Evolutionary conservation across 1,139 yeast genomes (phyloP).

Genomic region (Sugiyamaella xylanicola): DNA sequence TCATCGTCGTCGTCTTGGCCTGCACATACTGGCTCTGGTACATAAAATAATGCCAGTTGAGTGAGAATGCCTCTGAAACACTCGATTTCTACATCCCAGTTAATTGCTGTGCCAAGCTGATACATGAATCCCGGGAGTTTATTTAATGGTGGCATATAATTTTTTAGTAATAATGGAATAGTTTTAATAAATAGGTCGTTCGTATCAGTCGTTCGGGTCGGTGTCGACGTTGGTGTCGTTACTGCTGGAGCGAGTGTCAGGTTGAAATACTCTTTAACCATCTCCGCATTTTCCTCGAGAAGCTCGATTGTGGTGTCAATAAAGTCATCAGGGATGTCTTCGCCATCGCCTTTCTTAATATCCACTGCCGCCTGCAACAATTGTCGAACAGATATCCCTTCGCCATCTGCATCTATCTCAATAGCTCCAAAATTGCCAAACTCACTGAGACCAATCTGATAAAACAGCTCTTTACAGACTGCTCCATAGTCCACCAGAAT

Average conservation of each 20-base stretch:
- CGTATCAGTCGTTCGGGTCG: not conserved
- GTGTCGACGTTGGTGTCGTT: not conserved
- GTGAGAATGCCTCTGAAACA: conserved; percentile 67
- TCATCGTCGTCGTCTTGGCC: conserved; percentile 32
- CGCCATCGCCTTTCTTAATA: conserved; percentile 3
- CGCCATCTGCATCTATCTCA: conserved; percentile 43
- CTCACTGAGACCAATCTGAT: conserved; percentile 75
- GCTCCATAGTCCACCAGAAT: conserved; percentile 81
- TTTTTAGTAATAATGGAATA: conserved; percentile 69
- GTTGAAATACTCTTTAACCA: conserved; percentile 80
- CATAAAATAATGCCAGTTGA: conserved; percentile 72
- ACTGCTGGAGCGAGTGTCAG: conserved; percentile 45
- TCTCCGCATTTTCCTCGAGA: conserved; percentile 49
- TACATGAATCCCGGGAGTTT: conserved; percentile 71
- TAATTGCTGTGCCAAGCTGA: conserved; percentile 57
- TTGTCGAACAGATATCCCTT: conserved; percentile 27
- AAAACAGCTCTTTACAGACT: conserved; percentile 64
- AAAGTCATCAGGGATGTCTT: not conserved
- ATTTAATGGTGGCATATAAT: conserved; percentile 60
- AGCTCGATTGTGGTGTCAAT: conserved; percentile 19
- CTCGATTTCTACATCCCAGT: conserved; percentile 65
- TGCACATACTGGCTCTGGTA: conserved; percentile 59
- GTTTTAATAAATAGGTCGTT: conserved; percentile 37
- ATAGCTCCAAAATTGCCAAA: conserved; percentile 81
- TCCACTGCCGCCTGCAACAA: conserved; percentile 21